Conservation (phyloP, 306 rosid genomes). For the Rubus idaeus region DNA sequence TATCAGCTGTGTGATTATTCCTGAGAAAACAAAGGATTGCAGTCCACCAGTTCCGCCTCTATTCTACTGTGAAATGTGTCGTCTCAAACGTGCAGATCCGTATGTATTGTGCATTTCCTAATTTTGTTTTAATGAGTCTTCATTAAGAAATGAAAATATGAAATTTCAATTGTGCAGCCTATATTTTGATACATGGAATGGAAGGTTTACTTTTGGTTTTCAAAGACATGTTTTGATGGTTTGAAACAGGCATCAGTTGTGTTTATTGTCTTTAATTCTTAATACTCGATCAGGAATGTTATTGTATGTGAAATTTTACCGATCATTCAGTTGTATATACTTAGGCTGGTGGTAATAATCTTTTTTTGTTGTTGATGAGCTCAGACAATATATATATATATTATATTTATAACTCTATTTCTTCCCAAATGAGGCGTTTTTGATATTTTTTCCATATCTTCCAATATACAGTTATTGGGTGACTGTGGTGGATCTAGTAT, state of each 20-base stretch:
- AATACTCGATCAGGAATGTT: neutral
- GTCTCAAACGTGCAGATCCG: constrained; percentile 97
- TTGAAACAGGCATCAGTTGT: no score
- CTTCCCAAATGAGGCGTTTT: neutral
- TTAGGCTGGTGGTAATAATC: neutral
- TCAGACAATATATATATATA: neutral
- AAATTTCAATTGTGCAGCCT: neutral
- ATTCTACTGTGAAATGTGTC: constrained; percentile 87
- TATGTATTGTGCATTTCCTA: constrained; percentile 36
- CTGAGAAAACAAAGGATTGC: constrained; percentile 81
- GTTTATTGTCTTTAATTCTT: neutral
- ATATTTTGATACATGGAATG: neutral
- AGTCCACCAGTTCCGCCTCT: constrained; percentile 56
- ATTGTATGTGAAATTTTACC: neutral
- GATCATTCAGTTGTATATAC: neutral
- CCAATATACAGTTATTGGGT: constrained; percentile 69
- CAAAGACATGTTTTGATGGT: neutral
- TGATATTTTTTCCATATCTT: constrained; percentile 20
- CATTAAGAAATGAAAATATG: neutral
- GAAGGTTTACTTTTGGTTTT: neutral
- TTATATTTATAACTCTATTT: neutral
- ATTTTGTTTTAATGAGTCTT: neutral
- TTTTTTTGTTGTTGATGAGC: neutral
- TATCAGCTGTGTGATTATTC: constrained; percentile 76
- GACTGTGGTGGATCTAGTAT: constrained; percentile 60